Evolutionary conservation across 2,329 filamentous ascomycete species (phyloP), one percentile per base, ranked within the genome.

Genomic region (Arthrobotrys sinensis): DNA sequence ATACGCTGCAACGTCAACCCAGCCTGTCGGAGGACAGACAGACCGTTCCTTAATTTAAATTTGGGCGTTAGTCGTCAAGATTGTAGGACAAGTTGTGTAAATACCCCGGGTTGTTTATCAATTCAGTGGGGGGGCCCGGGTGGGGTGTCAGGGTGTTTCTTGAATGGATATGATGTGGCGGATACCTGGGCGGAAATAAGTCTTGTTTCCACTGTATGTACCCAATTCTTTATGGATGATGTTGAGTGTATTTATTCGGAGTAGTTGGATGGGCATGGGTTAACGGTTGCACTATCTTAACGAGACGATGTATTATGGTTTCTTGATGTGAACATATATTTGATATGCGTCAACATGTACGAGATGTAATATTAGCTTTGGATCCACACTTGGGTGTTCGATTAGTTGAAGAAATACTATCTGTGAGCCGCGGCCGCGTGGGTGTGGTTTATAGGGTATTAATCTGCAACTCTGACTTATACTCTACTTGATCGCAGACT

Each of bases 211-310:
- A 2, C 36, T 3, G 7, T 62, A 10, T 62, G 55, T 14, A 8
- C 1, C 16, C 14, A 8, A 16, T 62, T 16, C 16, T 28, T 24
- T 40, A 62, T 62, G 55, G 55, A 62, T 10, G 34, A 43, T 62
- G 36, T 45, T 11, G 55, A 62, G 6, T 62, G 55, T 11, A n/a
- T 45, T 21, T 38, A 48, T 84, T 79, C 80, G 84, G 84, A 84
- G 82, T 81, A 60, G 82, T 69, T n/a, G 19, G n/a, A 16, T 2
- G n/a, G 7, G n/a, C n/a, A n/a, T n/a, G n/a, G n/a, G n/a, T n/a
- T n/a, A n/a, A n/a, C n/a, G n/a, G n/a, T n/a, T n/a, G n/a, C n/a
- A n/a, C n/a, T n/a, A n/a, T n/a, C n/a, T n/a, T n/a, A n/a, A n/a
- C n/a, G n/a, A n/a, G 38, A n/a, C 21, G 8, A 28, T 50, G 8